These are phyloP conservation scores for Leucaena leucocephala DNA, from an alignment of 306 rosid species.

Conservation along the genomic window DNA sequence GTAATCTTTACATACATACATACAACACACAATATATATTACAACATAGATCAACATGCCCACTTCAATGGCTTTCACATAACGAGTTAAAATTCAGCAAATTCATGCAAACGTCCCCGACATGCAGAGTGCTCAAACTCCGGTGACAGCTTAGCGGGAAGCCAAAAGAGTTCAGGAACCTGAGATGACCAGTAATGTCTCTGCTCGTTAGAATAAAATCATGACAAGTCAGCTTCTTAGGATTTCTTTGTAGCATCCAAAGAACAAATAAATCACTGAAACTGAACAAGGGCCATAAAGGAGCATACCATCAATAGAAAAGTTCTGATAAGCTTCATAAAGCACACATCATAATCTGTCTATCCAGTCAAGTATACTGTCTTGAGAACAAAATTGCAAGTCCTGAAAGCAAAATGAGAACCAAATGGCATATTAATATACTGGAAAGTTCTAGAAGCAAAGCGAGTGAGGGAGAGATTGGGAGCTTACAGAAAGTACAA, in stretches of 20 bases:
- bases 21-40: neutral
- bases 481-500: constrained; percentile 65
- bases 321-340: constrained; percentile 24
- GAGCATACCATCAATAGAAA: constrained; percentile 24
- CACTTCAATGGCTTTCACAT: constrained; percentile 13
- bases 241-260: neutral
- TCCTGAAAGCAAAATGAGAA: constrained; percentile 50
- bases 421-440: constrained; percentile 18
- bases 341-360: constrained; percentile 50
- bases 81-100: neutral
- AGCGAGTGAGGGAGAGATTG: constrained; percentile 6
- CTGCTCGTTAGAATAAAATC: neutral
- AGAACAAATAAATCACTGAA: neutral
- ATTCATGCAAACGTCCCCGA: neutral
- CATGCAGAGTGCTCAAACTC: constrained; percentile 17
- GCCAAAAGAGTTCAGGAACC: neutral
- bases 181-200: neutral
- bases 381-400: constrained; percentile 73
- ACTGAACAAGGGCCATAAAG: neutral
- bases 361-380: constrained; percentile 60
- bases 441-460: constrained; percentile 20
- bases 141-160: neutral
- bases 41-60: constrained; percentile 1
- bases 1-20: neutral
- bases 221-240: constrained; percentile 9